A percentile compares a stretch with the other conserved stretches of the same genome.
phyloP scores from a whole-genome alignment of 805 yeast genomes.

The Cyberlindnera petersonii region DNA sequence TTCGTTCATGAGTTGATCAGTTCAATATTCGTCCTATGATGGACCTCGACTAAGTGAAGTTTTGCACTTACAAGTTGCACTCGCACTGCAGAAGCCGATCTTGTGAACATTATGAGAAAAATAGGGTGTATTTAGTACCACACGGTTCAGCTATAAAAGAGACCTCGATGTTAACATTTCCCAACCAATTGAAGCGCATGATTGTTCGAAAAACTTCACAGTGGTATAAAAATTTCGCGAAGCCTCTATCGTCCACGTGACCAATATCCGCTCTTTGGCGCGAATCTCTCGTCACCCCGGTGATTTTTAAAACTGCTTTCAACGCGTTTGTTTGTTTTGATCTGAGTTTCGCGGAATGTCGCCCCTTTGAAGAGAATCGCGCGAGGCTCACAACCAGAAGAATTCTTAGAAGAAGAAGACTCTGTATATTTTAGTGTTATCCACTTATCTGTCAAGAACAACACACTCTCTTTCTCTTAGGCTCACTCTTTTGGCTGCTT shows the following conservation, averaged over 20 bases:
- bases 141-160: neutral
- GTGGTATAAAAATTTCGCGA: neutral
- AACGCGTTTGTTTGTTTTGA: constrained; percentile 7
- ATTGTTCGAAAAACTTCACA: neutral
- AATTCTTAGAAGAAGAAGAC: too few species aligned
- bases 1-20: too few species aligned
- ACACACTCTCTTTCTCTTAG: neutral
- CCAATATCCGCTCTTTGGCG: neutral
- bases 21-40: neutral
- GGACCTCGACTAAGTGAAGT: neutral
- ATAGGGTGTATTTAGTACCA: neutral
- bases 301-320: too few species aligned
- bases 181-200: neutral
- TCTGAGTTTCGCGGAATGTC: constrained; percentile 11
- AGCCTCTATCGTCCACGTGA: too few species aligned
- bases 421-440: too few species aligned
- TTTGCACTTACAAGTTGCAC: constrained; percentile 7
- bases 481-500: neutral
- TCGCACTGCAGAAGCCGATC: constrained; percentile 7
- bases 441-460: neutral
- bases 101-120: constrained; percentile 10
- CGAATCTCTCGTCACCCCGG: neutral
- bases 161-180: neutral
- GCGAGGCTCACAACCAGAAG: neutral
- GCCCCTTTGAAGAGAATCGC: constrained; percentile 6